Evolutionary conservation across 257 asterid species (phyloP), one percentile per base, ranked within the genome.

Genomic region (Solanum pinnatisectum): DNA sequence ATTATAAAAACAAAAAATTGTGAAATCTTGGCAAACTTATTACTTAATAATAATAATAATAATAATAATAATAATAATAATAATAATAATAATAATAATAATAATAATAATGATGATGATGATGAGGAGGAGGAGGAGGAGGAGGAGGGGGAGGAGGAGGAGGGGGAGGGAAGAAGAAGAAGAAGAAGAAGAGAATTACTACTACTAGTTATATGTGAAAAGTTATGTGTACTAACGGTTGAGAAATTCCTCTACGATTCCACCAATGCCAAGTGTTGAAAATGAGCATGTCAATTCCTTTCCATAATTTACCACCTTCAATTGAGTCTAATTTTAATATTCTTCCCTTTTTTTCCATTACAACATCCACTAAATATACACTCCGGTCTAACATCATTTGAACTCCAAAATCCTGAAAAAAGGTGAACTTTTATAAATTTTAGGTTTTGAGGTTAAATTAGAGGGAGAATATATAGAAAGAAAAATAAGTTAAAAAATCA

Each of bases 261-360:
- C 98, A 96, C 99, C 98, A 95, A 82, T 96, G 98, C 98, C 96
- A 94, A 7, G 99, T 95, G 78, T 96, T 96, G 97, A 95, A 96
- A 49, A 94, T 86, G 16, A 96, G 92, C 92, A 93, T 77, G 89
- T 95, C 97, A n/a, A 92, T 87, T 35, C 93, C 95, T 8, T 27
- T 82, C 99, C 99, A 96, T 1, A 89, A 68, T 88, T 95, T 92
- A 56, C 93, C 93, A 6, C 97, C 96, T 74, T 88, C 87, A 18
- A 94, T 95, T 3, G 99, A 95, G 59, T 96, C 97, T 46, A 96
- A 76, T 78, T 92, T 96, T 76, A 95, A 86, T 71, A 95, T 91
- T 84, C 94, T 86, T 35, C 98, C 96, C 35, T 87, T 71, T 4
- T 89, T 81, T 90, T 94, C 94, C 70, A 78, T 83, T 39, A 90